Evolutionary conservation across 2,329 filamentous ascomycete genomes (phyloP), one percentile per base, ranked within the genome.

Genomic region (Stagonosporopsis cucurbitacearum): DNA sequence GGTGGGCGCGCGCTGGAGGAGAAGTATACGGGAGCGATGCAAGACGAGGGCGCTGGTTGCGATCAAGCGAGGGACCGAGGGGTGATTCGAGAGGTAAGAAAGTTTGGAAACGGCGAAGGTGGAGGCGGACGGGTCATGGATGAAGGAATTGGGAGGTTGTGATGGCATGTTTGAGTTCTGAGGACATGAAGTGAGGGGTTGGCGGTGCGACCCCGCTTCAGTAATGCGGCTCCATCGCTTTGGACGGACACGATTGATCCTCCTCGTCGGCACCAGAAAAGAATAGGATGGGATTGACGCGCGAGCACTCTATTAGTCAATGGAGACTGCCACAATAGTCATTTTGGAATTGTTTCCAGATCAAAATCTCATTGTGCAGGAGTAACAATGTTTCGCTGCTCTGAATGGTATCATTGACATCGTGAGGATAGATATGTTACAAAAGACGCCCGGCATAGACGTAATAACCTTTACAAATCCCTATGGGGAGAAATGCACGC

Each of bases 1-100:
- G 59, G 75, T 68, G 6, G 74, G 58, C 25, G 79, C 77, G 64
- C 81, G 79, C 64, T 81, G 80, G 9, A 83, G 62, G 19, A 83
- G 76, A 2, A 82, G 78, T 42, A 82, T 66, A 65, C 66, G 73
- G 53, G 15, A 28, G 6, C 23, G 9, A 28, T 56, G 11, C 17
- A 56, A 11, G 4, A 56, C 53, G 4, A 56, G 53, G 12, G 47
- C 46, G 33, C 46, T 41, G 25, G 46, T 51, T 13, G 46, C 53
- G 17, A 57, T 25, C 7, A 39, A 20, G 2, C 15, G 17, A 8
- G 39, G 7, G 13, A 25, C 33, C 2, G 20, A 20, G 2, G 45
- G 32, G 28, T 49, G 39, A 32, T 15, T 17, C 13, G n/a, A 12
- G 12, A 54, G n/a, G 26, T 48, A 54, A 6, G 30, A 32, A 20